Percentiles rank a stretch among this genome's conserved stretches.
Conservation (phyloP, 2,329 filamentous ascomycete genomes). For the Lizonia empirigonia region DNA sequence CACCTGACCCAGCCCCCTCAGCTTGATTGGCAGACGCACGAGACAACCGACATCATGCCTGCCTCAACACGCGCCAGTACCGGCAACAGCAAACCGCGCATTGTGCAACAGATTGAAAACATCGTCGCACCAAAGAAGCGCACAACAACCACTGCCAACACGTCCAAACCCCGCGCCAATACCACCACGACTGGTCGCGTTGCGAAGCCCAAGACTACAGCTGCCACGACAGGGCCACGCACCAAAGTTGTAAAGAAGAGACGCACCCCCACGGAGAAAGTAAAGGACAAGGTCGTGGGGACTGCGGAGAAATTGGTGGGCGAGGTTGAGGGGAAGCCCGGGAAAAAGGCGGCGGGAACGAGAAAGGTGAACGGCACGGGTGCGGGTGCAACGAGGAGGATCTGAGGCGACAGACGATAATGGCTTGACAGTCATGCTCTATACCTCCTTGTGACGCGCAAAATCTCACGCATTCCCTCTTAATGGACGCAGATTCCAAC, state of each 20-base stretch:
- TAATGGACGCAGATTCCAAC: neutral
- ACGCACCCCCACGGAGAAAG: slow-evolving; percentile 37
- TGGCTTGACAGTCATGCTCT: neutral
- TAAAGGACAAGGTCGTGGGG: slow-evolving; percentile 33
- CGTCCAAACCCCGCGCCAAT: slow-evolving; percentile 42
- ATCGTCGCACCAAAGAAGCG: slow-evolving; percentile 44
- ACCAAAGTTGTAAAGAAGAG: slow-evolving; percentile 32
- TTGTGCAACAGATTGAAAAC: slow-evolving; percentile 58
- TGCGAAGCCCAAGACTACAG: slow-evolving; percentile 29
- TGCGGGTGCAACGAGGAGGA: slow-evolving; percentile 1
- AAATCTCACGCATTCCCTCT: too few species aligned
- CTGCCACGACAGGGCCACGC: slow-evolving; percentile 18
- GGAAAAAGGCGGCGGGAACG: slow-evolving; percentile 33
- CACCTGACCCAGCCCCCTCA: slow-evolving; percentile 1
- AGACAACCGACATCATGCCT: slow-evolving; percentile 2
- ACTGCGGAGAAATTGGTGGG: slow-evolving; percentile 32
- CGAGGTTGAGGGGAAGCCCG: slow-evolving; percentile 32
- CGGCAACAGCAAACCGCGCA: slow-evolving; percentile 55
- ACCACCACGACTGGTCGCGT: slow-evolving; percentile 43
- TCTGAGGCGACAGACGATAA: neutral
- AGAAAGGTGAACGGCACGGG: slow-evolving; percentile 9
- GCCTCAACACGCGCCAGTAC: slow-evolving; percentile 16
- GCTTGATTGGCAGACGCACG: neutral
- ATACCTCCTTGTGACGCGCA: neutral
- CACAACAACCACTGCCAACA: slow-evolving; percentile 49